These are phyloP conservation scores for Phyllosticta citribraziliensis DNA, from an alignment of 2,329 filamentous ascomycete genomes.

Conservation along the genomic window DNA sequence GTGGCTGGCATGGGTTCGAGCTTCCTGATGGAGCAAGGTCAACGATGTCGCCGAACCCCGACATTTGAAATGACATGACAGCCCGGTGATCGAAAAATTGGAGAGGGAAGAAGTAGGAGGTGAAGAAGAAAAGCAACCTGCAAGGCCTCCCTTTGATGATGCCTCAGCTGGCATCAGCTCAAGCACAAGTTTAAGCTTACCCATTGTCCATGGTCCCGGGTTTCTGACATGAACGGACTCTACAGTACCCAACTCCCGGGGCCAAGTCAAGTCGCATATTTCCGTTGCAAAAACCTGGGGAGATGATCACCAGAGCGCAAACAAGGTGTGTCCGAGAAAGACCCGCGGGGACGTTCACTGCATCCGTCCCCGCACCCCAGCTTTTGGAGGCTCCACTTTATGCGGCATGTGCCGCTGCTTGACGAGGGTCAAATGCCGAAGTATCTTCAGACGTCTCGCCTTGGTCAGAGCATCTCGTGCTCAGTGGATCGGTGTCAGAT, in stretches of 20 bases:
- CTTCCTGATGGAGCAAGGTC: not conserved
- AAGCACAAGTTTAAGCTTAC: not conserved
- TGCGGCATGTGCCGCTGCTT: not conserved
- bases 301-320: not conserved
- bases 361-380: not conserved
- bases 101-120: not conserved
- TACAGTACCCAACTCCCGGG: not conserved
- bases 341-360: not conserved
- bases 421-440: not conserved
- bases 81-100: not conserved
- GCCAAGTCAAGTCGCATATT: not conserved
- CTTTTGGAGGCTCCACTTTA: not conserved
- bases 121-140: not conserved
- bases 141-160: not conserved
- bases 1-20: not conserved
- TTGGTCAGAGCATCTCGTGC: not conserved
- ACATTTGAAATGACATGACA: not conserved
- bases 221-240: not conserved
- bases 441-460: not conserved
- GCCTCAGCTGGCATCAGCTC: not conserved
- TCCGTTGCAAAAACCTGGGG: not conserved
- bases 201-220: not conserved
- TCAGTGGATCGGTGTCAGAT: not conserved
- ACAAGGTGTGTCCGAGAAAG: not conserved
- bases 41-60: not conserved